These are phyloP conservation scores for Caloboletus inedulis DNA, from an alignment of 1,284 basidiomycete species.

Conservation along the genomic window DNA sequence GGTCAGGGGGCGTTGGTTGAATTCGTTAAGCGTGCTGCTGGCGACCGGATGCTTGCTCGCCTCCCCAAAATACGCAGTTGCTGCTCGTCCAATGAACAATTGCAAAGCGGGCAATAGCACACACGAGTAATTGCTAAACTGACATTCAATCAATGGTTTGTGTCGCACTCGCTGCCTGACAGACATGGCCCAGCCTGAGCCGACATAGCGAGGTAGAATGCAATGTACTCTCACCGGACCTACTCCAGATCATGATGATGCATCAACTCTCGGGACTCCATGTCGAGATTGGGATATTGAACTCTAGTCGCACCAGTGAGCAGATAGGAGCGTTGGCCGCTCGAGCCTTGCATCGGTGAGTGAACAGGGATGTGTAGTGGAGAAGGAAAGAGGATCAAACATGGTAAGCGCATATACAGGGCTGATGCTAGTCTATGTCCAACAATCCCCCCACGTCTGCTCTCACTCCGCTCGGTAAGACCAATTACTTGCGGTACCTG, in stretches of 20 bases:
- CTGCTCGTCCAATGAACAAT: background rate
- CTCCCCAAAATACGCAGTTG: background rate
- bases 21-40: background rate
- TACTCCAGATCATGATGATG: background rate
- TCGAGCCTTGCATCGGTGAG: constrained; percentile 1
- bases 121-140: background rate
- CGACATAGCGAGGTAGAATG: background rate
- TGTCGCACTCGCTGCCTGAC: background rate
- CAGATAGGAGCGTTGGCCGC: background rate
- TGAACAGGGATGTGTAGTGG: background rate
- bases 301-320: background rate
- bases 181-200: background rate
- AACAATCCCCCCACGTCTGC: constrained; percentile 6
- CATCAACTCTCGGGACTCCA: background rate
- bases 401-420: constrained; percentile 19
- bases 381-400: constrained; percentile 7
- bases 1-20: background rate
- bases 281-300: background rate
- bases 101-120: background rate
- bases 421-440: constrained; percentile 28
- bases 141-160: background rate
- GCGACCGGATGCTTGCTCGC: background rate
- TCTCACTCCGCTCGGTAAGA: background rate
- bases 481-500: constrained; percentile 32
- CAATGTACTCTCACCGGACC: background rate